Evolutionary conservation across 2,329 filamentous ascomycete species (phyloP).

Genomic region (Cytospora chrysosperma): DNA sequence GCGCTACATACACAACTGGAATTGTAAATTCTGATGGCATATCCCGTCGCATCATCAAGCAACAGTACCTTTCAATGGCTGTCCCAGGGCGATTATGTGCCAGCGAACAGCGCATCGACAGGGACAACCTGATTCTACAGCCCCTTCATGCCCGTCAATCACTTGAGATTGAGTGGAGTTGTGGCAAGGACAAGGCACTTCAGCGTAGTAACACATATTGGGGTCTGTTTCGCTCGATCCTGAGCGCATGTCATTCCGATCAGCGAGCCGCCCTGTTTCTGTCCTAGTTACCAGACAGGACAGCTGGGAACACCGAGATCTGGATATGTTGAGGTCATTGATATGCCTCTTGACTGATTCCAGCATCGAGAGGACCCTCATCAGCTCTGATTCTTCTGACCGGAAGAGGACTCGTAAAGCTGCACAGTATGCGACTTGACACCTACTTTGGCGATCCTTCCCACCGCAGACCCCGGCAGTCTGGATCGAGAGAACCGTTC

Average conservation of each 20-base stretch:
- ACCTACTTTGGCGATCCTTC: neutral
- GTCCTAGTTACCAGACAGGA: neutral
- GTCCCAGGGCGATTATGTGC: neutral
- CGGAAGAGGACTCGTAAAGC: neutral
- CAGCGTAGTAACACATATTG: constrained; percentile 23
- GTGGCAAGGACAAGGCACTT: constrained; percentile 25
- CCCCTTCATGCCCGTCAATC: constrained; percentile 15
- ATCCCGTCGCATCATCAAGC: constrained; percentile 17
- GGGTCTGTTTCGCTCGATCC: constrained; percentile 24
- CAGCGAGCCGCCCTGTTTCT: constrained; percentile 8
- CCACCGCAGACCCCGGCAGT: constrained; percentile 17
- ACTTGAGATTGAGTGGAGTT: constrained; percentile 24
- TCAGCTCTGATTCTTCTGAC: neutral
- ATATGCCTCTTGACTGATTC: neutral
- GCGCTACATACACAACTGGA: constrained; percentile 10
- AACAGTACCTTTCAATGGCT: constrained; percentile 4
- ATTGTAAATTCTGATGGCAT: neutral
- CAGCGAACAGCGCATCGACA: constrained; percentile 2
- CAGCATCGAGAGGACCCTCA: neutral
- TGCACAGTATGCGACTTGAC: constrained; percentile 4
- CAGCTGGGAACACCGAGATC: neutral
- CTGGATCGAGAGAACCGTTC: constrained; percentile 1
- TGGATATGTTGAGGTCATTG: neutral
- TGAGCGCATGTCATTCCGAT: constrained; percentile 11
- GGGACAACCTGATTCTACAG: constrained; percentile 13